phyloP scores from a whole-genome alignment of 2,329 filamentous ascomycete species.

The Trichoderma sp. region DNA sequence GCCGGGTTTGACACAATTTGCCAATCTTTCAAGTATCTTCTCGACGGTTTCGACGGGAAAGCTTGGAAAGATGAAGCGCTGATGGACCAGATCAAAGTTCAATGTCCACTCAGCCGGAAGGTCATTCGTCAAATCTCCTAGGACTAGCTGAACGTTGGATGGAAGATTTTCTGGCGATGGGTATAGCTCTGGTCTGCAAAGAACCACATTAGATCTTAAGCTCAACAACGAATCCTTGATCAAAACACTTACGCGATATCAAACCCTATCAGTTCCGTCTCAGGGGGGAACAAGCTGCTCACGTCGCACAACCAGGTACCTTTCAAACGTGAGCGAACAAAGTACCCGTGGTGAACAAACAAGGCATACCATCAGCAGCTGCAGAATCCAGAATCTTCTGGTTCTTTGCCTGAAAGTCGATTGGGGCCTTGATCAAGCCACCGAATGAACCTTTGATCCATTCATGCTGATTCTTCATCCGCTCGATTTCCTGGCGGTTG shows the following conservation, averaged over 20 bases:
- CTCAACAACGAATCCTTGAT: background rate
- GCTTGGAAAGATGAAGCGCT: slow-evolving; percentile 28
- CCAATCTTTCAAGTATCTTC: slow-evolving; percentile 9
- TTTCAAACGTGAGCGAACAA: background rate
- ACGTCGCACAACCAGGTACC: slow-evolving; percentile 24
- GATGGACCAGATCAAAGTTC: slow-evolving; percentile 30
- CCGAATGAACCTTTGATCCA: slow-evolving; percentile 26
- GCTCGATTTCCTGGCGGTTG: slow-evolving; percentile 15
- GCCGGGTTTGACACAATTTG: slow-evolving; percentile 28
- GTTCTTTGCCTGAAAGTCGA: slow-evolving; percentile 12
- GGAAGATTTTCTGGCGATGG: background rate
- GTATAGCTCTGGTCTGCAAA: background rate
- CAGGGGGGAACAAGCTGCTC: slow-evolving; percentile 9
- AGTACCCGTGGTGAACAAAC: background rate
- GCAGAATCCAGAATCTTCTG: slow-evolving; percentile 23
- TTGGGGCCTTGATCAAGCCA: slow-evolving; percentile 20
- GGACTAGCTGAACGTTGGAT: slow-evolving; percentile 10
- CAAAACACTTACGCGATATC: slow-evolving; percentile 25
- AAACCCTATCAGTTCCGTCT: slow-evolving; percentile 24
- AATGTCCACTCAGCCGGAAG: slow-evolving; percentile 21
- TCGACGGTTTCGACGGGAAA: background rate
- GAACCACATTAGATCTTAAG: background rate
- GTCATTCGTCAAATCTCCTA: background rate
- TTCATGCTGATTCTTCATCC: slow-evolving; percentile 28
- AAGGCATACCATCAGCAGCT: slow-evolving; percentile 15